Evolutionary conservation across 1,284 basidiomycete genomes (phyloP), one percentile per base, ranked within the genome.

Genomic region (Fomitopsis schrenkii): DNA sequence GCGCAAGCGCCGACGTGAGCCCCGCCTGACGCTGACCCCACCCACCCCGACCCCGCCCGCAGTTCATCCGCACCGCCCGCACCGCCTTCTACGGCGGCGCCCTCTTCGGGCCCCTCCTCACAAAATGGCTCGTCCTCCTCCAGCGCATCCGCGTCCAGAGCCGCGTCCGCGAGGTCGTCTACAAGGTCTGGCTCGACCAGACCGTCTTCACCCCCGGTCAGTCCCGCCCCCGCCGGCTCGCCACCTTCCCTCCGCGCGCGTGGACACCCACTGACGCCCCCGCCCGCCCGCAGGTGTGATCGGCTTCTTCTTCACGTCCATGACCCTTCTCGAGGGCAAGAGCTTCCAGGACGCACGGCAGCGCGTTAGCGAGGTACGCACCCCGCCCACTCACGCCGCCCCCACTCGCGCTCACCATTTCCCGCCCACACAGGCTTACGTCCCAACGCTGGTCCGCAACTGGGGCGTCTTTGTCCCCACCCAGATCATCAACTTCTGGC

Each of bases 381-480:
- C 38, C 54, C 15, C 35, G 52, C 9, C 40, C 3, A 40, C 42
- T 14, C 55, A 17, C 19, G 59, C 42, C 35, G 28, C 52, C 22
- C n/a, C 35, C 52, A 38, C 14, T 3, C 6, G 12, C 19, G 53
- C 40, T 60, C 41, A 26, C 36, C 52, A 53, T 5, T 28, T 33
- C n/a, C 48, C 17, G 0, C 48, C 28, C 28, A 6, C 48, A 36
- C 62, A 89, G 86, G 83, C 82, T 9, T 92, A 91, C 70, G 77
- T 83, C 14, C 82, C 88, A 0, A 91, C 90, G 0, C 74, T 93
- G 30, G 64, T 91, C 42, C 87, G 87, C 61, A 91, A 90, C 74
- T 93, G 91, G 88, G 87, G 76, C 14, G 91, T 94, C 9, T 94
- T 91, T 71, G 81, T 88, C 52, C 93, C 93, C 0, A 85, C 91